Base-by-base conservation (phyloP, 495 filamentous ascomycete genomes). In the Rhypophila decipiens region DNA sequence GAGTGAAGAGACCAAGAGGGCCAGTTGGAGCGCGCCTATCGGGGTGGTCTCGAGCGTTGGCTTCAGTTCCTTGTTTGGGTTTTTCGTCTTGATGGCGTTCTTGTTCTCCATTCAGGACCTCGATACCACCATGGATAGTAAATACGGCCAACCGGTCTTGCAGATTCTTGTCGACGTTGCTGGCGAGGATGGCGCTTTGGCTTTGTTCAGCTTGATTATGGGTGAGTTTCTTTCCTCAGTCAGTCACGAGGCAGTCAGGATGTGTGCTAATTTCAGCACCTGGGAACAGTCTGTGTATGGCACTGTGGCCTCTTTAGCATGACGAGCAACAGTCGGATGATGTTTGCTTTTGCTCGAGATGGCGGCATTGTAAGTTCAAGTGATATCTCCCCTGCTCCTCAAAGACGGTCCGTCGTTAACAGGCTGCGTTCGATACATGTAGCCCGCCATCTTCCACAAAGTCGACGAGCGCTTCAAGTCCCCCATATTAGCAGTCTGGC, bases 261-360 rank as follows among this genome's bases (percentile, higher is more conserved):
- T 2, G 7, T 17, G 17, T n/a, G 22, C 34, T n/a, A 37, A 11
- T 15, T 17, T 5, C 33, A 40, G 9, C 24, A 20, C 36, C 18
- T 27, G 9, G 4, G 7, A 19, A 0, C 9, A 62, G 59, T 80
- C 5, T 82, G 78, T 24, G 70, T 82, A 5, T 82, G 78, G 78
- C 78, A 82, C 49, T 77, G 73, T 46, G 78, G 78, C 0, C 64
- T 82, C 1, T 82, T 82, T 52, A 72, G 66, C 45, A 63, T 82
- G 67, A 82, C 78, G 0, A 74, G 68, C 40, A 82, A 82, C 51
- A 76, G 71, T 33, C 66, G 78, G n/a, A 82, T 82, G 78, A 82
- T 82, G 78, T 82, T 80, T 51, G 77, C 75, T 9, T 82, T 82
- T 52, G 62, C 72, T 0, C 66, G 78, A 0, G 78, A 82, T 49